phyloP scores from a whole-genome alignment of 2,329 filamentous ascomycete species.

The Helminthosporium solani region DNA sequence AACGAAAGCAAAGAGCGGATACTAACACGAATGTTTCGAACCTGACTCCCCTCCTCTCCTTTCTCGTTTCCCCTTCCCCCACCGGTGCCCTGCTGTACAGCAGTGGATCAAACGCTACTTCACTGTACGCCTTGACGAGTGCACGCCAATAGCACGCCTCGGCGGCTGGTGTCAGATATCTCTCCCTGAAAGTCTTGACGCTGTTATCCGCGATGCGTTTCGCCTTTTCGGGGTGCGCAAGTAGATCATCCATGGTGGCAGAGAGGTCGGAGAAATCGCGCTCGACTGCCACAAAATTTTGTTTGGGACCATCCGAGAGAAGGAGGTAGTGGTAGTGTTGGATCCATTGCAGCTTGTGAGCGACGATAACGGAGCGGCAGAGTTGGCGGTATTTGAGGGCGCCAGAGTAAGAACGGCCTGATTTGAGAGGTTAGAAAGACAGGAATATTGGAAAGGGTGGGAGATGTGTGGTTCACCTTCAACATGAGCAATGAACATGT shows the following conservation, averaged over 20 bases:
- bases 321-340: slow-evolving; percentile 39
- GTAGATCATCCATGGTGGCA: slow-evolving; percentile 29
- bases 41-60: slow-evolving; percentile 29
- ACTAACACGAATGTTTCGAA: slow-evolving; percentile 38
- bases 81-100: slow-evolving; percentile 24
- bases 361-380: slow-evolving; percentile 44
- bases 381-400: slow-evolving; percentile 56
- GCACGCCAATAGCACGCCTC: slow-evolving; percentile 37
- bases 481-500: slow-evolving; percentile 56
- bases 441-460: neutral
- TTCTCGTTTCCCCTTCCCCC: slow-evolving; percentile 19
- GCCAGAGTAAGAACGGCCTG: slow-evolving; percentile 50
- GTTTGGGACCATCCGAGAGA: slow-evolving; percentile 27
- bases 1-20: too few relatives aligned
- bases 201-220: slow-evolving; percentile 37
- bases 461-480: slow-evolving; percentile 43
- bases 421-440: neutral
- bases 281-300: slow-evolving; percentile 39
- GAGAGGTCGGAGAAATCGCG: slow-evolving; percentile 38
- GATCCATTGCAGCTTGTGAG: slow-evolving; percentile 40
- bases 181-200: slow-evolving; percentile 31
- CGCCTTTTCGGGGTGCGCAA: slow-evolving; percentile 34
- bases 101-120: slow-evolving; percentile 30
- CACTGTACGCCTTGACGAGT: slow-evolving; percentile 24
- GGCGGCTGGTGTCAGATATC: slow-evolving; percentile 35